Evolutionary conservation across 768 basidiomycete species (phyloP), one percentile per base, ranked within the genome.

Genomic region (Trametes cubensis): DNA sequence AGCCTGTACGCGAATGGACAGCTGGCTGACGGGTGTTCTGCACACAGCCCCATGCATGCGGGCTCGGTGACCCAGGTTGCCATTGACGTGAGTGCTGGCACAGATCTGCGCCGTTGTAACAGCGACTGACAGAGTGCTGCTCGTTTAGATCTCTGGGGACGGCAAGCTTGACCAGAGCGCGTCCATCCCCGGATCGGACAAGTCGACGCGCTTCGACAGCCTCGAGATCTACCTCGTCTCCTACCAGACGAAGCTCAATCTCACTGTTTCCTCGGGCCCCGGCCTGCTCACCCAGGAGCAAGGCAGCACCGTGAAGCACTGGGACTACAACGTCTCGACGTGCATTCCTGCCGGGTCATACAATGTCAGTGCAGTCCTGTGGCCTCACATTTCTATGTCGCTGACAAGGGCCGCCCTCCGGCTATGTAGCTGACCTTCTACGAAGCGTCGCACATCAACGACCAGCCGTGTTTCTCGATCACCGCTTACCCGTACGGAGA

Each of bases 181-280:
- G n/a, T 69, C 71, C 26, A 61, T 67, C 8, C 76, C 78, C 6
- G 71, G 69, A 54, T 79, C 79, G 7, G 68, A 65, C 25, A 64
- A 73, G 10, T 56, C 74, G 0, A 80, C 78, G 1, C 70, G 74
- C 48, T 80, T 74, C 66, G 74, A 78, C 61, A 70, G 70, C 18
- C 70, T 83, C 26, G 76, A 81, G 54, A 75, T 83, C 18, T 83
- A 78, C 63, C 74, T 83, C 38, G 75, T 80, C 14, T 84, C 83
- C 17, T 68, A 73, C 20, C 61, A 73, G 40, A 73, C 71, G 48
- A 70, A 74, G 23, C 48, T 75, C 56, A 83, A 83, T 65, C 48
- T 80, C 6, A 82, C 80, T 6, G 77, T 84, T 18, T 78, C 80
- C n/a, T 55, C 67, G 18, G 78, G 78, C 5, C 62, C 80, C 8